These are phyloP conservation scores for Acacia crassicarpa DNA, from an alignment of 306 rosid species.

Conservation along the genomic window DNA sequence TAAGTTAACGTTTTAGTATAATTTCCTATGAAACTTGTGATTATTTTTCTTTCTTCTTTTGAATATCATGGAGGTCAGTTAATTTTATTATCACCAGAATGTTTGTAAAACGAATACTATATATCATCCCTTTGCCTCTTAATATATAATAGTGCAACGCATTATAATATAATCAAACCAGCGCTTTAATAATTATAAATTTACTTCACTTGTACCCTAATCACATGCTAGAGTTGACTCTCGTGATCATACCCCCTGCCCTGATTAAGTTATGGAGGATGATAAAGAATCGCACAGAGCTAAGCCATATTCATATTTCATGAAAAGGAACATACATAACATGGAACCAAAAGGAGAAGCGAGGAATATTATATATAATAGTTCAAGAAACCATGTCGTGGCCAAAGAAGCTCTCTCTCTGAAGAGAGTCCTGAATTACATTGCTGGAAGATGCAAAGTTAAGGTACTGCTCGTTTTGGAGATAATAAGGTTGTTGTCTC, in stretches of 20 bases:
- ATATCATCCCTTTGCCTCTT: constrained; percentile 27
- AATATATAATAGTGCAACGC: not conserved
- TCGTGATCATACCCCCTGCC: not conserved
- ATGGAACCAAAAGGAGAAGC: constrained; percentile 1
- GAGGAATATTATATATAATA: not conserved
- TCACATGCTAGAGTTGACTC: constrained; percentile 77
- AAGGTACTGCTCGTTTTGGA: constrained; percentile 52
- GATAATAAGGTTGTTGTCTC: constrained; percentile 37
- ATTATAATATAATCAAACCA: constrained; percentile 14
- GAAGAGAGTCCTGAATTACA: constrained; percentile 62
- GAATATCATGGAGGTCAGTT: not conserved
- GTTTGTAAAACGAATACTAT: constrained; percentile 34
- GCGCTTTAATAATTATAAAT: constrained; percentile 19
- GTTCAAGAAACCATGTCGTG: constrained; percentile 76
- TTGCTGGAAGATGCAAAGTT: constrained; percentile 51
- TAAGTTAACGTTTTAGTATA: too few species aligned
- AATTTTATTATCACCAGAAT: constrained; percentile 28
- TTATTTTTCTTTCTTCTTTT: not conserved
- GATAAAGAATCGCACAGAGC: not conserved
- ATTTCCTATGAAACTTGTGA: not conserved
- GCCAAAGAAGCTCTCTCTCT: constrained; percentile 55
- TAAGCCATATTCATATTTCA: not conserved
- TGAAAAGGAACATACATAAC: not conserved
- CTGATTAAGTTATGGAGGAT: not conserved
- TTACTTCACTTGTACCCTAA: constrained; percentile 21